Base-by-base conservation (phyloP, 148 eudicot genomes). In the Polygonum aviculare region DNA sequence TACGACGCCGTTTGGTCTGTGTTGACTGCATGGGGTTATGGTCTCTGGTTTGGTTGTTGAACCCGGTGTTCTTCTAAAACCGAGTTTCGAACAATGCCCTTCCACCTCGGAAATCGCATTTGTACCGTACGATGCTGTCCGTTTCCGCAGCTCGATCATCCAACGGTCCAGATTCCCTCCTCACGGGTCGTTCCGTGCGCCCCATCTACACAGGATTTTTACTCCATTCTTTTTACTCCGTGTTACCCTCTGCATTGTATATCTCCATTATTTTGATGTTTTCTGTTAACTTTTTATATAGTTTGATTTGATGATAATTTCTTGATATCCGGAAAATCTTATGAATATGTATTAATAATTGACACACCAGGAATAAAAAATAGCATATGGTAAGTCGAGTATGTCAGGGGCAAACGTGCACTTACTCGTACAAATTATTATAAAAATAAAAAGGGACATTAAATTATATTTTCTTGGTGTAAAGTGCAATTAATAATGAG, bases 361-460 rank as follows among this genome's bases (percentile, higher is more conserved):
- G 31, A 26, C 31, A 26, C 31, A 26, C 31, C 31, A 26, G 31
- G 33, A 63, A 8, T 11, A 62, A n/a, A 63, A 63, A 12, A 63
- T 22, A 63, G 1, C 39, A 33, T 63, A 63, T 11, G 70, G 70
- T 63, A 63, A 63, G 70, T 3, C 19, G 62, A 55, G 40, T 33
- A 65, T 65, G 71, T 65, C 71, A 65, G 41, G 36, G 71, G 41
- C 71, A 65, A 65, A 65, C 71, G 44, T 65, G 71, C 71, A 65
- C 71, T 33, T 55, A 55, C 62, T 15, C 5, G 69, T 62, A 62
- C 69, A 12, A 36, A 12, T 62, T 62, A 8, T 26, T 26, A 26
- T 26, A 26, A 26, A 9, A 9, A 26, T 26, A 22, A 31, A 62
- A 62, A 62, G 3, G 26, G 26, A 3, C 67, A 60, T 62, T 8